Evolutionary conservation across 352 stramenopile species (phyloP), one percentile per base, ranked within the genome.

Genomic region (Phytophthora nicotianae): DNA sequence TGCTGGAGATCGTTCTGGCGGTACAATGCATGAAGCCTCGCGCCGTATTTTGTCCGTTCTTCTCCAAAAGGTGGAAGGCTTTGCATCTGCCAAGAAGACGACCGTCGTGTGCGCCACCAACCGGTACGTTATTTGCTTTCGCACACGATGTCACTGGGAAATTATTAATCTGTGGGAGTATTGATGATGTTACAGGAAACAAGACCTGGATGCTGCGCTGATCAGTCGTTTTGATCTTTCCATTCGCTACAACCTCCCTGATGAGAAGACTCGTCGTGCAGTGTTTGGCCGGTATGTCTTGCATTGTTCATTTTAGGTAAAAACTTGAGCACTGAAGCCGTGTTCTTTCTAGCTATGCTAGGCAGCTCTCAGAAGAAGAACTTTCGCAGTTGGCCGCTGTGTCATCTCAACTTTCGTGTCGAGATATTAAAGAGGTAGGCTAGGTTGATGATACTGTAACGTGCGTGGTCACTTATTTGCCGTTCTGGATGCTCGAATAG

Each of bases 71-170:
- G 79, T 98, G 0, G 93, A 98, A 64, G 93, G 93, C 0, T 98
- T 98, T 65, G 82, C 90, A n/a, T 96, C 89, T 42, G 83, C 81
- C 14, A 94, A 95, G 54, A 97, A 97, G 56, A 96, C 80, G n/a
- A 97, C 90, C 3, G 81, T 98, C 11, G 90, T 98, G 19, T 97
- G 90, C 26, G 92, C 92, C 7, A 98, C 91, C 1, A 98, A 98
- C 48, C 69, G 84, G 84, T 93, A 62, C 9, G 64, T 50, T 17
- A 21, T 16, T 45, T 63, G 14, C 16, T 10, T 47, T 38, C 29
- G 16, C 19, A 26, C 14, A 11, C 7, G 13, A 29, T 16, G 51
- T 47, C 42, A 23, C 10, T 21, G 13, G n/a, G 19, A 19, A 1
- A 41, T 43, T 32, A 40, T 37, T 50, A 24, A 61, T 20, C 9